Evolutionary conservation across 2,329 filamentous ascomycete species (phyloP).

Genomic region (Pseudopithomyces chartarum): DNA sequence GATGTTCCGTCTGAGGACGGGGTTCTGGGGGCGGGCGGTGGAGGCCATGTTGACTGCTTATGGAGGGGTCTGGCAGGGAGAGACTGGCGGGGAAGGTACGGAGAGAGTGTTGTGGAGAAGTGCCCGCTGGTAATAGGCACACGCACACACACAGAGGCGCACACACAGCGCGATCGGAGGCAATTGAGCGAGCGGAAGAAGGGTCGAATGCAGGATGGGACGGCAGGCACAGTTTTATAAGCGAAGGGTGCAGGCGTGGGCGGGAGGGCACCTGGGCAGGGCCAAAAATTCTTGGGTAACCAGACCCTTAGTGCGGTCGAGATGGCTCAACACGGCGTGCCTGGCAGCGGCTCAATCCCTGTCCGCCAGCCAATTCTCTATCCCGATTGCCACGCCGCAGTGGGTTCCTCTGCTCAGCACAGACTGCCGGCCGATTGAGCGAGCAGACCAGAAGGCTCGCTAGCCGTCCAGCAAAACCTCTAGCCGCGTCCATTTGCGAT

Average conservation of each 20-base stretch:
- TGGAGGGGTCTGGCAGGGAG: not conserved
- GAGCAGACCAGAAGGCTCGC: not conserved
- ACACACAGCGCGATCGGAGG: not conserved
- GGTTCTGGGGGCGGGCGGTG: conserved; percentile 59
- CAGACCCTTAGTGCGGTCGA: conserved; percentile 1
- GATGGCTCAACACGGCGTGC: not conserved
- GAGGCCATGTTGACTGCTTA: conserved; percentile 42
- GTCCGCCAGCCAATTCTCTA: not conserved
- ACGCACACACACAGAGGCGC: not conserved
- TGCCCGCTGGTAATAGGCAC: conserved; percentile 9
- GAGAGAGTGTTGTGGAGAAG: conserved; percentile 9
- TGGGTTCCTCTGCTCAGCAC: not conserved
- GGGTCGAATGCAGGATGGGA: not conserved
- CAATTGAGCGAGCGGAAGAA: not conserved
- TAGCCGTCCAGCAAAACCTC: conserved; percentile 1
- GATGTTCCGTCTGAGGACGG: conserved; percentile 49
- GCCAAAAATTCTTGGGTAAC: conserved; percentile 1
- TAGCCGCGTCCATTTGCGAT: not conserved
- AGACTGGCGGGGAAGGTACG: not conserved
- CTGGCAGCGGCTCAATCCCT: not conserved
- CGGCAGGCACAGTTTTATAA: not conserved
- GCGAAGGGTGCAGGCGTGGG: not conserved
- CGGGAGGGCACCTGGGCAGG: no score
- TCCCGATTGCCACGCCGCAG: conserved; percentile 11
- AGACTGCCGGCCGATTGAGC: not conserved